Percentiles rank a stretch among this genome's conserved stretches.
Evolutionary conservation across 2,329 filamentous ascomycete species (phyloP).

Genomic region (Aureobasidium sp.): DNA sequence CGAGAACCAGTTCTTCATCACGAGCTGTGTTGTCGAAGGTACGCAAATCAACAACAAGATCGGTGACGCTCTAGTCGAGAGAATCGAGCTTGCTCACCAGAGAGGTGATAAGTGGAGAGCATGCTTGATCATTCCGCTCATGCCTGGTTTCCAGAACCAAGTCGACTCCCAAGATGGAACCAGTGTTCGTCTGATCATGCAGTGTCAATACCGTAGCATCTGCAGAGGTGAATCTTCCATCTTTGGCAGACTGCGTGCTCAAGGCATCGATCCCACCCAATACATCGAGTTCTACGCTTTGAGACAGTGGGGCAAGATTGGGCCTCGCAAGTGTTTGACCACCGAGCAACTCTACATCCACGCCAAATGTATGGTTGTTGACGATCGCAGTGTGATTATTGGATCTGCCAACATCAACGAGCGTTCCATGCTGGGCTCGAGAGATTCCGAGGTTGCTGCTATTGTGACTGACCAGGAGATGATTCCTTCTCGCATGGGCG

Average conservation of each 20-base stretch:
- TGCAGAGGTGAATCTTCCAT: constrained; percentile 89
- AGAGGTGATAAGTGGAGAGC: constrained; percentile 87
- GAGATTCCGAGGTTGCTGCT: constrained; percentile 87
- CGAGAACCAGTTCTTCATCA: constrained; percentile 98
- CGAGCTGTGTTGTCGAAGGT: constrained; percentile 79
- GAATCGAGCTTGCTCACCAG: constrained; percentile 75
- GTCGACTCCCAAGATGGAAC: constrained; percentile 91
- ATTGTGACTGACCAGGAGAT: constrained; percentile 90
- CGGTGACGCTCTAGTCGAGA: constrained; percentile 87
- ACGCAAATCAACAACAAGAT: constrained; percentile 88
- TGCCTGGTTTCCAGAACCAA: constrained; percentile 98
- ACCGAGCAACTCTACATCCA: constrained; percentile 98
- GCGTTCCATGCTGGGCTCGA: constrained; percentile 82
- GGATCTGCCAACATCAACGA: constrained; percentile 99
- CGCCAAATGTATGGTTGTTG: constrained; percentile 92
- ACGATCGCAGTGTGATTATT: constrained; percentile 88
- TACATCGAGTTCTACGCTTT: constrained; percentile 95
- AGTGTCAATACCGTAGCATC: constrained; percentile 94
- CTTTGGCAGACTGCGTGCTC: constrained; percentile 72
- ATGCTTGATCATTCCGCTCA: constrained; percentile 82
- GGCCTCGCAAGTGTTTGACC: constrained; percentile 70
- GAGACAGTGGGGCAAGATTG: constrained; percentile 86
- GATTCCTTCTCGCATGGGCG: constrained; percentile 86
- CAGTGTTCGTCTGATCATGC: constrained; percentile 90
- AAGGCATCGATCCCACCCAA: constrained; percentile 83